Evolutionary conservation across 441 rosid species (phyloP).

Genomic region (Mallotus repandus): DNA sequence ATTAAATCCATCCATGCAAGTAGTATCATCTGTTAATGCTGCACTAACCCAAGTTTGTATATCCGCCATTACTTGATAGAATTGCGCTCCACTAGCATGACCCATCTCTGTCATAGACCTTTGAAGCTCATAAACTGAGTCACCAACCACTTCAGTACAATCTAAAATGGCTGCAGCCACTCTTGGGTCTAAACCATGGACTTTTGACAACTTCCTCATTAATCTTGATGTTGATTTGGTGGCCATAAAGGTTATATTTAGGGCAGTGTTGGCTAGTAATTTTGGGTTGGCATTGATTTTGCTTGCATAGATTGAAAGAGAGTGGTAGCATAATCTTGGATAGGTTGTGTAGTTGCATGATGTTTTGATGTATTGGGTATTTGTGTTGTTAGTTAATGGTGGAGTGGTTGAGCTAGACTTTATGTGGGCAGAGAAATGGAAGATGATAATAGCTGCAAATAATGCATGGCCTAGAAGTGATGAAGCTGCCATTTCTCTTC

Average conservation of each 20-base stretch:
- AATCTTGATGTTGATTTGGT: conserved; percentile 37
- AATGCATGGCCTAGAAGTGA: not conserved
- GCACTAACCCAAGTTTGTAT: conserved; percentile 78
- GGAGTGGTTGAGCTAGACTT: conserved; percentile 17
- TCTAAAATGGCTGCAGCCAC: conserved; percentile 51
- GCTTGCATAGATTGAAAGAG: conserved; percentile 58
- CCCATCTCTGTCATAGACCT: conserved; percentile 51
- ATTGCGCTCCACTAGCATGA: conserved; percentile 27
- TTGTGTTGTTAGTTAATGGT: conserved; percentile 20
- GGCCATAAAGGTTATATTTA: conserved; percentile 49
- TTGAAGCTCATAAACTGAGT: conserved; percentile 50
- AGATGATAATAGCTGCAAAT: conserved; percentile 22
- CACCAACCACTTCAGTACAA: conserved; percentile 56
- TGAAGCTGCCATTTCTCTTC: conserved; percentile 20
- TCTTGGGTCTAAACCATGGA: conserved; percentile 31
- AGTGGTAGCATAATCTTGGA: conserved; percentile 55
- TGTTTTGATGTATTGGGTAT: conserved; percentile 47
- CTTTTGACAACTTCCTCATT: conserved; percentile 39
- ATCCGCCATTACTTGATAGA: conserved; percentile 47
- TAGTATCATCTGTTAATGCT: conserved; percentile 65
- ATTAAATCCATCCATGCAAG: conserved; percentile 65
- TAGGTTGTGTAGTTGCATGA: conserved; percentile 62
- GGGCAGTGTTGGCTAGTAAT: conserved; percentile 46
- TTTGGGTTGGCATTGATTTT: conserved; percentile 46
- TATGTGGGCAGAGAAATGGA: conserved; percentile 25